Evolutionary conservation across 306 rosid genomes (phyloP).

Genomic region (Glycine latifolia): DNA sequence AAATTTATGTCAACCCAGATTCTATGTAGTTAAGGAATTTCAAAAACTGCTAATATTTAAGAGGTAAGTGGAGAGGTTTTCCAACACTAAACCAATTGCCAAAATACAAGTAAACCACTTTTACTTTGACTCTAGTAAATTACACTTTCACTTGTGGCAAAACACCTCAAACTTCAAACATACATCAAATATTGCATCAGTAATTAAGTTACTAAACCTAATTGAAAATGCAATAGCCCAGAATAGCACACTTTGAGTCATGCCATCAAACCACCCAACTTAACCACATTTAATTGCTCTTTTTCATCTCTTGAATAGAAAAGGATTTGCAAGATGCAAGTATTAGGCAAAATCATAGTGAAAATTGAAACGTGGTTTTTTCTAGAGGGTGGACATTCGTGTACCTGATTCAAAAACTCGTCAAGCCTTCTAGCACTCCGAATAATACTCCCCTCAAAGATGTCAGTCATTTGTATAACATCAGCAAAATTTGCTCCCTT

Average conservation of each 20-base stretch:
- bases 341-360: not conserved
- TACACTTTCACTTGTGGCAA: not conserved
- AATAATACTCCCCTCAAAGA: slow-evolving; percentile 96
- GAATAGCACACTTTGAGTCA: not conserved
- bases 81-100: slow-evolving; percentile 5
- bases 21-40: not conserved
- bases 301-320: slow-evolving; percentile 13
- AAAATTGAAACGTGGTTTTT: not conserved
- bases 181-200: slow-evolving; percentile 15
- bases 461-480: slow-evolving; percentile 96
- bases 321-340: not conserved
- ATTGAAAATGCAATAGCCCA: not conserved
- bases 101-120: slow-evolving; percentile 20
- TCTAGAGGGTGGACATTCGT: not conserved
- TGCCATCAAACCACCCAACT: slow-evolving; percentile 20
- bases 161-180: slow-evolving; percentile 33
- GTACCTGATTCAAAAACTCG: slow-evolving; percentile 94
- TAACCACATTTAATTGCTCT: not conserved
- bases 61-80: not conserved
- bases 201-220: not conserved
- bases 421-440: slow-evolving; percentile 98
- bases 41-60: slow-evolving; percentile 1
- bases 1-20: not conserved
- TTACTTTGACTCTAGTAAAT: not conserved
- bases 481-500: slow-evolving; percentile 90